Base-by-base conservation (phyloP, 371 early-diverging fungal genomes). In the Encephalitozoon cuniculi region DNA sequence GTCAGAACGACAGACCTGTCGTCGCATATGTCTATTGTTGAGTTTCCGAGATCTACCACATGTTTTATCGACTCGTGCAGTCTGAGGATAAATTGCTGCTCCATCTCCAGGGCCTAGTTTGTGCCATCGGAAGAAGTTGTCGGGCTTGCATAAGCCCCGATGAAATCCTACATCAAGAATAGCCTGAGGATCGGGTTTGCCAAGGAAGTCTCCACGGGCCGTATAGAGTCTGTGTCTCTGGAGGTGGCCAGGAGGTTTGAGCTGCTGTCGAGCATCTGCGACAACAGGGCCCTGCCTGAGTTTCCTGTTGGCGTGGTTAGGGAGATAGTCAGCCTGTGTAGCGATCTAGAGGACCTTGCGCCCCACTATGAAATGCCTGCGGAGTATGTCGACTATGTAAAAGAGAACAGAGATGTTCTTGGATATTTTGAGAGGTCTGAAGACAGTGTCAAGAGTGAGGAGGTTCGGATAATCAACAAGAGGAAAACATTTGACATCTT, bases 41-140 rank as follows among this genome's bases (percentile, higher is more conserved):
- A 44, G 30, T 65, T 77, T 15, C 6, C 44, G 26, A 69, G 41
- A 43, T 79, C 64, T 0, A 81, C 64, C 30, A 64, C 55, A 28
- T 78, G 41, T 72, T 41, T 34, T 12, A 84, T 71, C 30, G 70
- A 54, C 39, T 71, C 72, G 30, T 78, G 79, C 4, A 82, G 66
- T 49, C 82, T 53, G 40, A 84, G 68, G 52, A 84, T 82, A 65
- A 82, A 84, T 72, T 84, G 82, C 46, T 78, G 74, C 69, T 84
- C 84, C 84, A 84, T 84, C 3, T 18, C 59, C n/a, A n/a, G 59
- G n/a, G n/a, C 59, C 15, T 59, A 0, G 18, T 34, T 34, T 28
- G 34, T 0, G 0, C 1, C 59, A 59, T 59, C 2, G 18, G 15
- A 46, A 59, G 34, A 59, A n/a, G 59, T 11, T n/a, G n/a, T n/a